Evolutionary conservation across 2,329 filamentous ascomycete species (phyloP).

Genomic region (Septoria petroselini): DNA sequence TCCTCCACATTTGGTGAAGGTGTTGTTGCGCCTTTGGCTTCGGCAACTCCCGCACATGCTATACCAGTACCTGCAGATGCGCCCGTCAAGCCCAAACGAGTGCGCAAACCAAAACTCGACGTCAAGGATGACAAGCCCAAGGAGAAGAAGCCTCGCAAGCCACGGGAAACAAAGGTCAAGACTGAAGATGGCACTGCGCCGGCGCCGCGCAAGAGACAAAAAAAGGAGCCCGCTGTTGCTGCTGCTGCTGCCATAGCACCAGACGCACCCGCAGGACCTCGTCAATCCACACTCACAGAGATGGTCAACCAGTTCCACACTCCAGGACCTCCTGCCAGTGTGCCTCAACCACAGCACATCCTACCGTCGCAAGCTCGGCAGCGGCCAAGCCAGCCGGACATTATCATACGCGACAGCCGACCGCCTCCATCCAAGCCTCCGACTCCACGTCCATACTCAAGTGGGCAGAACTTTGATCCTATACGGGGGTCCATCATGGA

Average conservation of each 20-base stretch:
- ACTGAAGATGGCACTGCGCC: slow-evolving; percentile 34
- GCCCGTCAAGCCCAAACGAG: slow-evolving; percentile 37
- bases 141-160: slow-evolving; percentile 46
- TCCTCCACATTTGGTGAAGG: slow-evolving; percentile 34
- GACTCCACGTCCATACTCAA: slow-evolving; percentile 53
- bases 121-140: slow-evolving; percentile 42
- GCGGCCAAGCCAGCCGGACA: slow-evolving; percentile 31
- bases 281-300: slow-evolving; percentile 44
- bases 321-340: slow-evolving; percentile 23
- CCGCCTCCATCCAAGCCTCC: slow-evolving; percentile 41
- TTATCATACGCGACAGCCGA: slow-evolving; percentile 32
- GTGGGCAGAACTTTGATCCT: slow-evolving; percentile 84
- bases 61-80: slow-evolving; percentile 37
- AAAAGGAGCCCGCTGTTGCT: slow-evolving; percentile 37
- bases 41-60: slow-evolving; percentile 28
- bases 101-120: slow-evolving; percentile 40
- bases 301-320: slow-evolving; percentile 37
- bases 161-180: slow-evolving; percentile 48
- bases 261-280: slow-evolving; percentile 29
- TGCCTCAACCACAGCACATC: slow-evolving; percentile 15
- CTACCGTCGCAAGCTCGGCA: slow-evolving; percentile 18
- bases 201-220: slow-evolving; percentile 50
- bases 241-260: slow-evolving; percentile 20
- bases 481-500: slow-evolving; percentile 66
- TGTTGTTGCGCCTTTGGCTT: slow-evolving; percentile 32